phyloP scores from a whole-genome alignment of 2,329 filamentous ascomycete species.

The Pleomassaria siparia region DNA sequence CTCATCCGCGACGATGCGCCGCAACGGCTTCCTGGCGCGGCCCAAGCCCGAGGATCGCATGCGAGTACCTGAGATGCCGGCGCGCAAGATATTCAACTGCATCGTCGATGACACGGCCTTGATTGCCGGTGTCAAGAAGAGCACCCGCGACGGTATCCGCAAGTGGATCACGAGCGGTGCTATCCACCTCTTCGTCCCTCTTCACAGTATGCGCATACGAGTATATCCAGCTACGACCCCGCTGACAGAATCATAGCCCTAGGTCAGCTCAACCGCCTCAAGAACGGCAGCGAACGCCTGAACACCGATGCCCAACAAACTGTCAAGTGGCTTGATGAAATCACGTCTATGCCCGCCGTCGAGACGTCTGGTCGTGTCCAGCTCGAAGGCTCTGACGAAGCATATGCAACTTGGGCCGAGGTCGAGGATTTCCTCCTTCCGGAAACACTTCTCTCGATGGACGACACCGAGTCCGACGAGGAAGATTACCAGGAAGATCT shows the following conservation, averaged over 20 bases:
- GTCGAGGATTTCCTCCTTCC: conserved; percentile 53
- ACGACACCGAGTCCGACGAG: conserved; percentile 44
- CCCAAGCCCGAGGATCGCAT: conserved; percentile 24
- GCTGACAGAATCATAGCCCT: conserved; percentile 44
- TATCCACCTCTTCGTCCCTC: conserved; percentile 54
- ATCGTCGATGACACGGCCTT: conserved; percentile 56
- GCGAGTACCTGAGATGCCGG: conserved; percentile 28
- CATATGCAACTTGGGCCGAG: conserved; percentile 51
- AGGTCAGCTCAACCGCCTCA: conserved; percentile 49
- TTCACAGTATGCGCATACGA: conserved; percentile 46
- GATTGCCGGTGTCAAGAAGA: conserved; percentile 54
- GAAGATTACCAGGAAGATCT: conserved; percentile 41
- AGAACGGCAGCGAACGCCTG: conserved; percentile 45
- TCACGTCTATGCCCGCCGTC: conserved; percentile 48
- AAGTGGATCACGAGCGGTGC: conserved; percentile 54
- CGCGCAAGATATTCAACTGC: conserved; percentile 55
- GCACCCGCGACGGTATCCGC: conserved; percentile 54
- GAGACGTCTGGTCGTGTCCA: conserved; percentile 40
- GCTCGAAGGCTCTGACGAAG: conserved; percentile 52
- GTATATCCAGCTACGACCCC: background rate
- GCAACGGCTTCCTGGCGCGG: conserved; percentile 33
- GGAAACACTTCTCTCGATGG: conserved; percentile 52
- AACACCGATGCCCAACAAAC: conserved; percentile 51
- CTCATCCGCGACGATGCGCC: conserved; percentile 29
- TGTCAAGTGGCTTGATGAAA: conserved; percentile 54